Evolutionary conservation across 2,329 filamentous ascomycete genomes (phyloP).

Genomic region (Periconia digitata): DNA sequence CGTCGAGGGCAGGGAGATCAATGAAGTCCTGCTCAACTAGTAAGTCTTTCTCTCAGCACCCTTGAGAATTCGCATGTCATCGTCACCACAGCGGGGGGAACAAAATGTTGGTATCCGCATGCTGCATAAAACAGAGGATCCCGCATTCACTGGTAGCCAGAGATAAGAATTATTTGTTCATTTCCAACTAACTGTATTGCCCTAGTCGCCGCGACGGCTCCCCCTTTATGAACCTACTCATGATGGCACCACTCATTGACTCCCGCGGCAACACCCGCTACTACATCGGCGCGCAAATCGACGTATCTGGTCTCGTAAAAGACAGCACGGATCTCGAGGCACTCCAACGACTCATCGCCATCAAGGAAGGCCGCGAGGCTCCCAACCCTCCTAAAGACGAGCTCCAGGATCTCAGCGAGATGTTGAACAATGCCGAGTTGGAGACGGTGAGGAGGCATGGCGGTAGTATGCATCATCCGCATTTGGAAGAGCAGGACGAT

Average conservation of each 20-base stretch:
- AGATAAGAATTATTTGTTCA: too few species aligned
- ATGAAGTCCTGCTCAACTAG: conserved; percentile 77
- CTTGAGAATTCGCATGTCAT: neutral
- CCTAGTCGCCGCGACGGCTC: conserved; percentile 70
- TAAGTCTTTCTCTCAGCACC: conserved; percentile 36
- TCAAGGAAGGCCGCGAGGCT: conserved; percentile 18
- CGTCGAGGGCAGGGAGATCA: conserved; percentile 66
- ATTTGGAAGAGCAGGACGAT: conserved; percentile 52
- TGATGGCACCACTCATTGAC: conserved; percentile 72
- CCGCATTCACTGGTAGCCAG: too few species aligned
- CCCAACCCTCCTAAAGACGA: conserved; percentile 55
- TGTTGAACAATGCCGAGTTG: conserved; percentile 69
- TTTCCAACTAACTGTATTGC: too few species aligned
- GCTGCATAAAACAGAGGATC: too few species aligned
- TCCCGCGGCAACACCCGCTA: conserved; percentile 68
- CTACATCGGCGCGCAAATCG: conserved; percentile 72
- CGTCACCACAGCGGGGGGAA: neutral
- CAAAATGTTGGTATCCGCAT: too few species aligned
- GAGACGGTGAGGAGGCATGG: conserved; percentile 65
- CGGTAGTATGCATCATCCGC: conserved; percentile 63
- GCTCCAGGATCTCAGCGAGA: conserved; percentile 67
- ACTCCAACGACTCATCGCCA: conserved; percentile 53
- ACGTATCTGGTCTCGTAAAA: conserved; percentile 68
- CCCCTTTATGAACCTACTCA: conserved; percentile 75
- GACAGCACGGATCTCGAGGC: conserved; percentile 67